These are phyloP conservation scores for Magnaporthiopsis poae DNA, from an alignment of 2,329 filamentous ascomycete species.

Conservation along the genomic window DNA sequence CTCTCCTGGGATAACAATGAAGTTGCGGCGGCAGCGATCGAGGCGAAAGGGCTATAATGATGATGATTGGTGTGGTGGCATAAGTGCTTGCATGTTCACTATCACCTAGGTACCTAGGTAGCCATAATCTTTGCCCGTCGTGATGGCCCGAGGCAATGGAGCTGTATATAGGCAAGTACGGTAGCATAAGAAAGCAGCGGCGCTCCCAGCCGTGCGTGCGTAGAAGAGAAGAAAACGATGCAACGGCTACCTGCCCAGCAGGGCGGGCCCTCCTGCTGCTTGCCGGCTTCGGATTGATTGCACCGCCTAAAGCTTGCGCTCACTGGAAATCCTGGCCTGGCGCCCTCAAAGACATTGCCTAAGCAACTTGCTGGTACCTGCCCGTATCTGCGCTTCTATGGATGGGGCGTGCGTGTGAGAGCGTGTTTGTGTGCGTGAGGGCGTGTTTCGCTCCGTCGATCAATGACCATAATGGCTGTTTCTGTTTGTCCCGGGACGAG, in stretches of 20 bases:
- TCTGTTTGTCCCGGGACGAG: no score
- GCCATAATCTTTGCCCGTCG: no score
- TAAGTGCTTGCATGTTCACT: no score
- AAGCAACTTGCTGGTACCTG: neutral
- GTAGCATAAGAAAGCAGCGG: no score
- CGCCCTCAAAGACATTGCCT: neutral
- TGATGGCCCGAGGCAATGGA: no score
- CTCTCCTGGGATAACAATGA: no score
- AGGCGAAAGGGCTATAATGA: no score
- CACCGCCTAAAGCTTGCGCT: neutral
- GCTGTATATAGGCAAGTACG: no score
- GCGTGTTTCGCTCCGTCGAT: neutral
- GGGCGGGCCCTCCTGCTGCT: neutral
- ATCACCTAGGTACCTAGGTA: no score
- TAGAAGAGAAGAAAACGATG: neutral
- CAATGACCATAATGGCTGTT: neutral
- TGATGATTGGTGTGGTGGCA: no score
- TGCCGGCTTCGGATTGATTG: neutral
- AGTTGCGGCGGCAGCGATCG: neutral
- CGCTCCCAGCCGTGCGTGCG: no score
- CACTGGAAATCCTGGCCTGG: neutral
- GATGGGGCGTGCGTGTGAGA: neutral
- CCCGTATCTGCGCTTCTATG: neutral
- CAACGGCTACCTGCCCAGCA: neutral
- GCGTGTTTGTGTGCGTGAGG: no score